Percentiles rank a stretch among this genome's conserved stretches.
Evolutionary conservation across 345 rosid genomes (phyloP).

Genomic region (Cardamine occulta): DNA sequence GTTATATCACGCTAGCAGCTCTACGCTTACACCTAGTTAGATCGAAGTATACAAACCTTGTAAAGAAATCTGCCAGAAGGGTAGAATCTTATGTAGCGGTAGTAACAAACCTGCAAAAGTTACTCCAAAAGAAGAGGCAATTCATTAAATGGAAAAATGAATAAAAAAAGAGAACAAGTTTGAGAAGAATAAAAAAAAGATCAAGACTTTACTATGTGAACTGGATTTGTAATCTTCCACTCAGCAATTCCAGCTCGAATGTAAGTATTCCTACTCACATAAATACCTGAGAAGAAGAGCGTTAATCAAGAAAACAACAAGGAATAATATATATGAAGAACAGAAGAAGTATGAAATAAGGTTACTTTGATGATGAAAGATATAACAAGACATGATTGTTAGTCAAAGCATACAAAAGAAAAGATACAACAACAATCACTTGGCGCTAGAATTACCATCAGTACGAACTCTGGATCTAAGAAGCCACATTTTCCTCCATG

Average conservation of each 20-base stretch:
- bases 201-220: slow-evolving; percentile 70
- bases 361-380: slow-evolving; percentile 3
- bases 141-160: slow-evolving; percentile 11
- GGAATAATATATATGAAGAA: too few relatives aligned
- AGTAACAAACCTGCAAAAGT: slow-evolving; percentile 80
- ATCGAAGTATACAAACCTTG: slow-evolving; percentile 56
- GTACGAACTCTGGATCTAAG: slow-evolving; percentile 87
- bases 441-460: slow-evolving; percentile 59
- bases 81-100: slow-evolving; percentile 82
- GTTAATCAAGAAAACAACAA: neutral
- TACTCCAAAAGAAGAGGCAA: slow-evolving; percentile 7
- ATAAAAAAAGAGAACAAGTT: neutral
- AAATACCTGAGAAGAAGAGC: slow-evolving; percentile 60
- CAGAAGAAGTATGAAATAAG: neutral
- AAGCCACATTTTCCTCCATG: slow-evolving; percentile 99
- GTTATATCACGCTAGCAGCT: slow-evolving; percentile 12
- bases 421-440: neutral
- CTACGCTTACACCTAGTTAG: slow-evolving; percentile 1
- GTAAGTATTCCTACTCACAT: slow-evolving; percentile 94
- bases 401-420: slow-evolving; percentile 8
- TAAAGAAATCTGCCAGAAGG: slow-evolving; percentile 93
- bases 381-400: neutral
- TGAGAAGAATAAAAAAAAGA: slow-evolving; percentile 11
- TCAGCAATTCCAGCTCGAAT: slow-evolving; percentile 87
- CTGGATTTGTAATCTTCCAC: slow-evolving; percentile 94